Percentiles rank a stretch among this genome's conserved stretches.
Conservation (phyloP, 345 rosid genomes). For the Pistacia integerrima region DNA sequence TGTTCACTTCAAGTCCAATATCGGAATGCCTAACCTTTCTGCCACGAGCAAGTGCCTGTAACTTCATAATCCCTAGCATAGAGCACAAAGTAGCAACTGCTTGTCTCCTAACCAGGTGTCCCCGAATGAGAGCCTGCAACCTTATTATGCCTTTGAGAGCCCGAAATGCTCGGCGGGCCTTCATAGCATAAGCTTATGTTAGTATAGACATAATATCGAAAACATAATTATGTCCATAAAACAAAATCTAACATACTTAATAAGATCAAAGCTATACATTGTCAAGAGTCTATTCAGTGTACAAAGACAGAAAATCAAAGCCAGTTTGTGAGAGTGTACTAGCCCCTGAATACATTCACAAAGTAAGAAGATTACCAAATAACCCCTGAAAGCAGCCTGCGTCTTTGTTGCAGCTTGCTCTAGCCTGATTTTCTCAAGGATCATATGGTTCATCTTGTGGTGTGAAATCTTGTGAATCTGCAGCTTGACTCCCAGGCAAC, state of each 20-base stretch:
- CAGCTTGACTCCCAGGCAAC: slow-evolving; percentile 36
- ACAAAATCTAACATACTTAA: background rate
- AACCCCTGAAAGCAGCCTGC: slow-evolving; percentile 97
- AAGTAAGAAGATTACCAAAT: slow-evolving; percentile 60
- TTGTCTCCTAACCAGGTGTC: slow-evolving; percentile 93
- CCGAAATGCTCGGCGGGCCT: slow-evolving; percentile 95
- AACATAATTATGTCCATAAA: slow-evolving; percentile 3
- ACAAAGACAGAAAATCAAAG: background rate
- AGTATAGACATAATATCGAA: slow-evolving; percentile 25
- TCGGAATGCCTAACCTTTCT: slow-evolving; percentile 58
- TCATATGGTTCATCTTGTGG: slow-evolving; percentile 35
- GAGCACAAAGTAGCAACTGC: slow-evolving; percentile 77
- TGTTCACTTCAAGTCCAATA: slow-evolving; percentile 49
- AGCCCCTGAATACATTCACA: background rate
- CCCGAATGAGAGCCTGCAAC: slow-evolving; percentile 95
- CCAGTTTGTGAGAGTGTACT: background rate
- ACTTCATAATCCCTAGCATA: slow-evolving; percentile 79
- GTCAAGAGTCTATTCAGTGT: background rate
- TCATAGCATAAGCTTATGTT: slow-evolving; percentile 35
- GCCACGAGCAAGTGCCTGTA: slow-evolving; percentile 84
- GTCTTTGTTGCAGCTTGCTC: slow-evolving; percentile 78
- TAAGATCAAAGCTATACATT: background rate
- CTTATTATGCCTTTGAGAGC: slow-evolving; percentile 97
- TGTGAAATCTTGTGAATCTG: slow-evolving; percentile 33
- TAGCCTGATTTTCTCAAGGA: slow-evolving; percentile 50